These are phyloP conservation scores for Fusarium sp. DNA, from an alignment of 2,329 filamentous ascomycete species.

Conservation along the genomic window DNA sequence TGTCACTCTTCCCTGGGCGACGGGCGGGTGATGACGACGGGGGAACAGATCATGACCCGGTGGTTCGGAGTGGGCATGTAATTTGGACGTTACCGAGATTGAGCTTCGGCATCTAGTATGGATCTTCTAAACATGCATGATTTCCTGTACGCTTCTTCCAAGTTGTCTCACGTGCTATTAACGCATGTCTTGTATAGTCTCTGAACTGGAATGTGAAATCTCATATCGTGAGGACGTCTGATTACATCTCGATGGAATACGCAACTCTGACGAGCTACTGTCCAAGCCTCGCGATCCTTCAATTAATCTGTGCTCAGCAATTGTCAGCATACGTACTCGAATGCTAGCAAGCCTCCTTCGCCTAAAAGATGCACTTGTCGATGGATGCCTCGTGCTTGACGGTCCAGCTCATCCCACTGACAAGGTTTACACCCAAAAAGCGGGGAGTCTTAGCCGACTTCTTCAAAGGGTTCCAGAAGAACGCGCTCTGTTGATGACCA, in stretches of 20 bases:
- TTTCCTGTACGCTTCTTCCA: slow-evolving; percentile 2
- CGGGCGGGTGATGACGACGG: slow-evolving; percentile 30
- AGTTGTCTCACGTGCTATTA: slow-evolving; percentile 16
- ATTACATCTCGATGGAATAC: background rate
- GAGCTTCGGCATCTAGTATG: slow-evolving; percentile 21
- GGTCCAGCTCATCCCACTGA: slow-evolving; percentile 3
- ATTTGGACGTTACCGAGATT: slow-evolving; percentile 39
- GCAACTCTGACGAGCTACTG: slow-evolving; percentile 9
- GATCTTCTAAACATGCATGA: slow-evolving; percentile 21
- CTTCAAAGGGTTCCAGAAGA: slow-evolving; percentile 31
- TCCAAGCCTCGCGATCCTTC: slow-evolving; percentile 18
- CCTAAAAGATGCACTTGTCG: slow-evolving; percentile 13
- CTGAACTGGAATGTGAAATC: slow-evolving; percentile 18
- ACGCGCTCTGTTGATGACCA: background rate
- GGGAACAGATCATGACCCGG: slow-evolving; percentile 19
- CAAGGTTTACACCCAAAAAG: slow-evolving; percentile 27
- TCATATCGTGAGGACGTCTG: background rate
- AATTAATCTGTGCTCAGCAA: slow-evolving; percentile 5
- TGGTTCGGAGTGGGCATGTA: slow-evolving; percentile 27
- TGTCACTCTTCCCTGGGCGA: slow-evolving; percentile 10
- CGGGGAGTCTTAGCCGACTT: slow-evolving; percentile 19
- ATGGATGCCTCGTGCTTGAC: slow-evolving; percentile 19
- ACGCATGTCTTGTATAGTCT: slow-evolving; percentile 10
- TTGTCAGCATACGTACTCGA: slow-evolving; percentile 6
- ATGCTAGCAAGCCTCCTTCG: slow-evolving; percentile 23